Conservation (phyloP, 345 rosid species). For the Hypericum perforatum region DNA sequence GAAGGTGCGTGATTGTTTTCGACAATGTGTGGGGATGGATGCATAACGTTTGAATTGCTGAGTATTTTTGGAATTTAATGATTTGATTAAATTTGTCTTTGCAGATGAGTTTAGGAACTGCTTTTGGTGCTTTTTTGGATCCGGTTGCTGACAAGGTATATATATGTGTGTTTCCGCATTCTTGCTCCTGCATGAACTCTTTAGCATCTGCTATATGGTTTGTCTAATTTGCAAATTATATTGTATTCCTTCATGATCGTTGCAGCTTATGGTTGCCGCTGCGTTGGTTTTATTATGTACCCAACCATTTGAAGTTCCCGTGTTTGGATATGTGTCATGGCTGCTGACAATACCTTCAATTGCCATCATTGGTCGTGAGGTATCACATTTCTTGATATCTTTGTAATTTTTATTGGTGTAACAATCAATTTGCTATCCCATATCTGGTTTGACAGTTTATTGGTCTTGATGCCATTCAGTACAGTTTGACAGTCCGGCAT, state of each 20-base stretch:
- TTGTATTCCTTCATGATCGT: constrained; percentile 9
- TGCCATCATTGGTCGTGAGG: constrained; percentile 97
- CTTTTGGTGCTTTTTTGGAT: constrained; percentile 97
- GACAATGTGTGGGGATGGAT: neutral
- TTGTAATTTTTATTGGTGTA: too few species aligned
- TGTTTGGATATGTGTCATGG: constrained; percentile 67
- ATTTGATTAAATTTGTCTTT: neutral
- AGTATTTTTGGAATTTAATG: too few species aligned
- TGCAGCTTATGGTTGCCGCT: constrained; percentile 98
- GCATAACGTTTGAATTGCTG: neutral
- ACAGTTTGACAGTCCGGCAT: too few species aligned
- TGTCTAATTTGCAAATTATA: constrained; percentile 5
- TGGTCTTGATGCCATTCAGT: too few species aligned
- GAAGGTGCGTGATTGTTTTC: constrained; percentile 38
- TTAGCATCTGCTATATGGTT: too few species aligned
- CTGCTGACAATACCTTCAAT: constrained; percentile 74
- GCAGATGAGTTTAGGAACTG: constrained; percentile 79
- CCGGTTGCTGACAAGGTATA: constrained; percentile 96
- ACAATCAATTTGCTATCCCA: neutral
- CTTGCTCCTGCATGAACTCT: neutral
- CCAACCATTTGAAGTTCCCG: constrained; percentile 47
- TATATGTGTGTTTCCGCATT: neutral
- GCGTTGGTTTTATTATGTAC: constrained; percentile 81
- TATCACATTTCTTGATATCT: constrained; percentile 21
- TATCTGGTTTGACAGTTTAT: neutral